Evolutionary conservation across 208 protist genomes (phyloP).

Genomic region (Trypanosoma conorhini): DNA sequence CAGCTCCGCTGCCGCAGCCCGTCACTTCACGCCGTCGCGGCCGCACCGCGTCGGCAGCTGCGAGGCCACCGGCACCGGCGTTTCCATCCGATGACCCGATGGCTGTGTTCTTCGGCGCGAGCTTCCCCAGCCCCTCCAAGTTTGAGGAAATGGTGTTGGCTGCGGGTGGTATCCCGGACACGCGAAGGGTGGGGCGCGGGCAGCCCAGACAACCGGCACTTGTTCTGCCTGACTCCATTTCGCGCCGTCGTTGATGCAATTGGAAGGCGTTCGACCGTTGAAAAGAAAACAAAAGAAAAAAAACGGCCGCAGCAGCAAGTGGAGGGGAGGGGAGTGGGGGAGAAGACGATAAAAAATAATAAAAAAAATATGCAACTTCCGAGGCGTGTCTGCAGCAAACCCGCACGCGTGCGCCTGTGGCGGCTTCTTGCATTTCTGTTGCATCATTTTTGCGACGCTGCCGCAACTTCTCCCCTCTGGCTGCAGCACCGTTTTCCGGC

Average conservation of each 20-base stretch:
- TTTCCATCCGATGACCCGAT: slow-evolving; percentile 62
- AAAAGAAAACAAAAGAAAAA: not conserved
- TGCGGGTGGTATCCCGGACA: slow-evolving; percentile 60
- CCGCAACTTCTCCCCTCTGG: not conserved
- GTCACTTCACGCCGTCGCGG: slow-evolving; percentile 4
- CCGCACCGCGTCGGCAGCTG: slow-evolving; percentile 4
- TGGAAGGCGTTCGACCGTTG: no score
- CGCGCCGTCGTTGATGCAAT: slow-evolving; percentile 42
- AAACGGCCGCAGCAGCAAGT: no score
- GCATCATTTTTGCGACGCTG: not conserved
- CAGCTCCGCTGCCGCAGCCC: not conserved
- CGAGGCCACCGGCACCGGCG: not conserved
- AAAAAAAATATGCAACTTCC: not conserved
- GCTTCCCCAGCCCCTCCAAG: slow-evolving; percentile 85
- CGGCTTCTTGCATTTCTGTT: not conserved
- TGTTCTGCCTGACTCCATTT: slow-evolving; percentile 70
- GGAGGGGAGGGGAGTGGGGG: no score
- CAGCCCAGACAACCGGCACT: slow-evolving; percentile 57
- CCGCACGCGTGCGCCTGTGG: not conserved
- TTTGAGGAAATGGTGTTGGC: slow-evolving; percentile 89
- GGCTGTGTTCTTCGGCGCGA: slow-evolving; percentile 83
- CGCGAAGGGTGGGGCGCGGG: slow-evolving; percentile 38
- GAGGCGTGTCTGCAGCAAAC: not conserved
- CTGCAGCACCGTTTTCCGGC: not conserved
- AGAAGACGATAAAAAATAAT: not conserved